Base-by-base conservation (phyloP, 768 basidiomycete genomes). In the Podaxis carcinomalis region DNA sequence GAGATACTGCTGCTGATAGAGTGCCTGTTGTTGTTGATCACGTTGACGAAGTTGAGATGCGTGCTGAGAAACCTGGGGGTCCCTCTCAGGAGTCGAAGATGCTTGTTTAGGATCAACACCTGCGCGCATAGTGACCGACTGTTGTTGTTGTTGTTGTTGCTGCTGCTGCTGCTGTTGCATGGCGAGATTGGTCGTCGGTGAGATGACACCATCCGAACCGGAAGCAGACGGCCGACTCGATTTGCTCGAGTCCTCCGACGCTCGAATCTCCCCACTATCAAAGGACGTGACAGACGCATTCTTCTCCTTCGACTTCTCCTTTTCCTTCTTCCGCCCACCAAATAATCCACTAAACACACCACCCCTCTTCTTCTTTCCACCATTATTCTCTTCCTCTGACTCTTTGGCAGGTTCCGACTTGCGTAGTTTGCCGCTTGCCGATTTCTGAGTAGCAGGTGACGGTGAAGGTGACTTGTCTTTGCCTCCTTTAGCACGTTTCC, bases 1-100 rank as follows among this genome's bases (percentile, higher is more conserved):
- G 71, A 97, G 90, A 68, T 96, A 95, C 68, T 92, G 89, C 64
- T 42, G 40, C 5, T 87, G 89, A 72, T 96, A 97, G 32, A 92
- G 75, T 9, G 86, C 86, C 71, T 95, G 93, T 58, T 95, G 90
- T 65, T 94, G 89, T 70, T 92, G 89, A 64, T 97, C 95, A 56
- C 86, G 84, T 73, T 95, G 90, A 62, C 92, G 89, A 40, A 97
- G 76, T 51, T 89, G 85, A 13, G 84, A 87, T 0, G 89, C 82
- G 55, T 83, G 78, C 52, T 84, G 85, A 2, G 88, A 90, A 9
- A 90, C 81, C 49, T 80, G 82, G 1, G 70, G 68, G 47, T 9
- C 23, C 25, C 47, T 27, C 9, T 66, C 67, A 10, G 69, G 68
- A 16, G 69, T 66, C 19, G 75, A 70, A 2, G 27, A 25, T 25